Evolutionary conservation across 2,329 filamentous ascomycete species (phyloP).

Genomic region (Sclerotinia nivalis): DNA sequence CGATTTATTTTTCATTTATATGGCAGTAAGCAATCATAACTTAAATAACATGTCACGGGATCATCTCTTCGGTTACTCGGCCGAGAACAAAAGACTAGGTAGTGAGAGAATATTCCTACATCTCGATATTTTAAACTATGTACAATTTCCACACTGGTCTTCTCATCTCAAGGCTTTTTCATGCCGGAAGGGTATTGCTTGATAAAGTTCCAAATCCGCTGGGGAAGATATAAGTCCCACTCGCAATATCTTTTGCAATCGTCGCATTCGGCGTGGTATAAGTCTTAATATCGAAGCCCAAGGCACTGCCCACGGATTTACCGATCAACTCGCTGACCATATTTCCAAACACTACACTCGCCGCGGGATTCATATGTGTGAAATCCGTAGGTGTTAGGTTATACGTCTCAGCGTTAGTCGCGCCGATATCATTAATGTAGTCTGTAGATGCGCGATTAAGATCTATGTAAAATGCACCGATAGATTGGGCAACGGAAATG

Average conservation of each 20-base stretch:
- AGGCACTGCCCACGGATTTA: not conserved
- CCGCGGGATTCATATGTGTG: slow-evolving; percentile 50
- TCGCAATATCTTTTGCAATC: not conserved
- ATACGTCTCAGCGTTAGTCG: slow-evolving; percentile 45
- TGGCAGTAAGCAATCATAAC: no score
- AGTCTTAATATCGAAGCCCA: not conserved
- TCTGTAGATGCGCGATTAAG: slow-evolving; percentile 47
- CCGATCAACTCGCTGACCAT: slow-evolving; percentile 47
- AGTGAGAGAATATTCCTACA: no score
- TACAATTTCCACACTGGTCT: not conserved
- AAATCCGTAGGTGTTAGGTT: slow-evolving; percentile 49
- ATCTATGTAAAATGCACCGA: slow-evolving; percentile 44
- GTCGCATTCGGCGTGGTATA: slow-evolving; percentile 8
- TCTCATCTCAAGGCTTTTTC: not conserved
- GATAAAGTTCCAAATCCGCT: slow-evolving; percentile 18
- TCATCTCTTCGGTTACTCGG: no score
- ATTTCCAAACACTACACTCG: slow-evolving; percentile 49
- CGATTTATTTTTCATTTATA: no score
- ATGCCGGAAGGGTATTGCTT: slow-evolving; percentile 16
- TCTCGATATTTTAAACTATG: not conserved
- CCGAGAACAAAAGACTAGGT: no score
- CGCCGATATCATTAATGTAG: slow-evolving; percentile 51
- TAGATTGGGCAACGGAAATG: slow-evolving; percentile 44
- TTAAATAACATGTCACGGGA: no score
- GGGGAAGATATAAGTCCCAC: slow-evolving; percentile 9